Conservation (phyloP, 2,329 filamentous ascomycete species). For the Aspergillus brunneoviolaceus region DNA sequence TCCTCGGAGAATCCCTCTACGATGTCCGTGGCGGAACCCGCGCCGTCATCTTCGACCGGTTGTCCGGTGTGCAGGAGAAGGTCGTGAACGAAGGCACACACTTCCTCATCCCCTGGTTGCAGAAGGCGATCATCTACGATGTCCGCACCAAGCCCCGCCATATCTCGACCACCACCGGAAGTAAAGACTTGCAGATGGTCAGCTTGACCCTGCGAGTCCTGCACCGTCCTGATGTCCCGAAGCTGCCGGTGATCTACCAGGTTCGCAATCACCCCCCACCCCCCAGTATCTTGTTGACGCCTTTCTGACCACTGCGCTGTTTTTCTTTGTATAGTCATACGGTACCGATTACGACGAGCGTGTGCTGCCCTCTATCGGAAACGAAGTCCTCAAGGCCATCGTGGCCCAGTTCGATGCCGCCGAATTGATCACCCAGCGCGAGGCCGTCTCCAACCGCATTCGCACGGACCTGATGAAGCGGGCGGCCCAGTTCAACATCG, state of each 20-base stretch:
- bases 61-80: conserved; percentile 86
- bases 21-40: conserved; percentile 93
- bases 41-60: conserved; percentile 95
- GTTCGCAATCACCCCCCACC: conserved; percentile 50
- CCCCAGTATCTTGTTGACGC: too few species aligned
- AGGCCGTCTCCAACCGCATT: conserved; percentile 94
- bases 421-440: conserved; percentile 97
- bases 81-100: conserved; percentile 97
- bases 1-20: conserved; percentile 82
- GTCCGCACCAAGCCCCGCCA: conserved; percentile 96
- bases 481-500: conserved; percentile 97
- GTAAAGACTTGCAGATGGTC: conserved; percentile 99
- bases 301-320: not conserved
- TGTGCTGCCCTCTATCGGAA: conserved; percentile 96
- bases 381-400: conserved; percentile 98
- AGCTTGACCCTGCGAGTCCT: conserved; percentile 94
- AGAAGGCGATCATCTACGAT: conserved; percentile 92
- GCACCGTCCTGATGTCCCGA: conserved; percentile 89
- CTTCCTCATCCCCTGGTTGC: conserved; percentile 93
- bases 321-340: conserved; percentile 66
- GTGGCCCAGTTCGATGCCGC: conserved; percentile 98
- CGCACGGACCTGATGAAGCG: conserved; percentile 87
- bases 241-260: conserved; percentile 97
- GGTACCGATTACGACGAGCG: conserved; percentile 98
- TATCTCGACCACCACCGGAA: conserved; percentile 94